A percentile compares a stretch with the other conserved stretches of the same genome.
Conservation (phyloP, 1,284 basidiomycete species). For the Sanghuangporus weigelae region DNA sequence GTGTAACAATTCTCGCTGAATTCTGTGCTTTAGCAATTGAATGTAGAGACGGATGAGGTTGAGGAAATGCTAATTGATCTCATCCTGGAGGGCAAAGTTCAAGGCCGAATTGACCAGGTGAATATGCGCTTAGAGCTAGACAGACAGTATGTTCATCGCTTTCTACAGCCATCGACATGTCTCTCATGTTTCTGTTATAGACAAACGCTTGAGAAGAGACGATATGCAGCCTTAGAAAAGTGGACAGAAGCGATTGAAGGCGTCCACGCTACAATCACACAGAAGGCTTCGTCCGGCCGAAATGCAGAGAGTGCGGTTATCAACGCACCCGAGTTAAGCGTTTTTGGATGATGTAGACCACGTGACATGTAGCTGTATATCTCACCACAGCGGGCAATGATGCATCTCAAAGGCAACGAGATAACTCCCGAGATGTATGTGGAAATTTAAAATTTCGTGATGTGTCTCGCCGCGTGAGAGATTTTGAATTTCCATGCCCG, state of each 20-base stretch:
- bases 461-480: no score
- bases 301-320: constrained; percentile 19
- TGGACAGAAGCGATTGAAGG: constrained; percentile 77
- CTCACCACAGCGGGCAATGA: no score
- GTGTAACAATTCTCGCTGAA: constrained; percentile 2
- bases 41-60: constrained; percentile 82
- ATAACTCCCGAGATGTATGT: no score
- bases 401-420: no score
- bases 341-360: neutral
- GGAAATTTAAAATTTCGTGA: no score
- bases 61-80: constrained; percentile 91
- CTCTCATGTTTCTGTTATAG: constrained; percentile 34
- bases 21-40: constrained; percentile 71
- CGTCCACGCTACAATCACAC: constrained; percentile 66
- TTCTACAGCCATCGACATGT: neutral
- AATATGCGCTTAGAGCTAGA: constrained; percentile 89
- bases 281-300: constrained; percentile 54
- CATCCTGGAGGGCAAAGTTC: constrained; percentile 92
- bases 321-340: constrained; percentile 7
- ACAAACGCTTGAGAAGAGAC: constrained; percentile 76
- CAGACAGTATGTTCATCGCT: constrained; percentile 58
- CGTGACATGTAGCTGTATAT: neutral
- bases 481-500: no score
- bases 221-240: constrained; percentile 76
- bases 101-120: constrained; percentile 95